Base-by-base conservation (phyloP, 1,284 basidiomycete genomes). In the Mycosarcoma maydis region DNA sequence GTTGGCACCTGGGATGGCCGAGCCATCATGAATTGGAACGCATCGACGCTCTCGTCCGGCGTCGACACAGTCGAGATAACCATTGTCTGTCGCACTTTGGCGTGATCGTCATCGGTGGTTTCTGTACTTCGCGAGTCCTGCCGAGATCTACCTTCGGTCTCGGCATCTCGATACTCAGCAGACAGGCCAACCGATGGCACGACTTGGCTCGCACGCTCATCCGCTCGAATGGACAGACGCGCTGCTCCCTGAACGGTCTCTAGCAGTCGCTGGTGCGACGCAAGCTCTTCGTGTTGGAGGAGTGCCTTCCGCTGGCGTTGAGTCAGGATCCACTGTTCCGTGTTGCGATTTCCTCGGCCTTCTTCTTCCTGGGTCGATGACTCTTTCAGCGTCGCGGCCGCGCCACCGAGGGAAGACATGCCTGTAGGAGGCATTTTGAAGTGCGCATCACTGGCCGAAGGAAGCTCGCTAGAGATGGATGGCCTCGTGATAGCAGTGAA, bases 261-360 rank as follows among this genome's bases (percentile, higher is more conserved):
- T 1, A 58, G 32, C 30, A 57, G 26, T 49, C 34, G 54, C 43
- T 50, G 41, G 11, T 61, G 51, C 23, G 47, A 44, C 19, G 47
- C 52, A 1, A 62, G 43, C 52, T 59, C 59, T 27, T 64, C 52
- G n/a, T 59, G 43, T 41, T 70, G 67, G 2, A 56, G 27, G 4
- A 56, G 40, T 10, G 60, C 60, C 29, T 60, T 64, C 3, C 56
- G 43, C 22, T 59, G 49, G 23, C 60, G 52, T 40, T 70, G 67
- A 2, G 56, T 65, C 32, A 64, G 29, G 37, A 70, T 70, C 60
- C 67, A 70, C 32, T 65, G 60, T 20, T 70, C 60, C 20, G 67
- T 70, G 4, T 59, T 52, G 36, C 55, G 59, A 16, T 34, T 29
- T 2, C 49, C 60, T 8, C 66, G 44, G 6, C 2, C 33, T 2